A percentile compares a stretch with the other conserved stretches of the same genome.
Evolutionary conservation across 345 rosid species (phyloP).

Genomic region (Sisymbrium irio): DNA sequence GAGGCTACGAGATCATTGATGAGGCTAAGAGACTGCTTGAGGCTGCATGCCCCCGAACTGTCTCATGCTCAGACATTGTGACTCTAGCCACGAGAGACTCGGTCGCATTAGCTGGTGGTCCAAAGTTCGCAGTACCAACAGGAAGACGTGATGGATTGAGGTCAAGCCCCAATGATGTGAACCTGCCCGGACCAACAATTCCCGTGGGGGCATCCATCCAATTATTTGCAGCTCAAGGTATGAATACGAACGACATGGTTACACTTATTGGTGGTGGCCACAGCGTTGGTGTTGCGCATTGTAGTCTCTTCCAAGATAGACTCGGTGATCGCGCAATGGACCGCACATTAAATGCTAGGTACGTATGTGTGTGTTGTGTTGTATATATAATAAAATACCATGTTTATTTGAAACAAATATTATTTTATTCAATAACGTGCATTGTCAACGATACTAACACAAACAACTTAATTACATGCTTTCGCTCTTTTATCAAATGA

Average conservation of each 20-base stretch:
- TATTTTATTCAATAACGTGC: neutral
- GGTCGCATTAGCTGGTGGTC: slow-evolving; percentile 55
- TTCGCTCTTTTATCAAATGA: neutral
- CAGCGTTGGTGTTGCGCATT: slow-evolving; percentile 68
- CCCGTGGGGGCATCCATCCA: slow-evolving; percentile 41
- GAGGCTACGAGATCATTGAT: slow-evolving; percentile 37
- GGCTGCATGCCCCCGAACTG: slow-evolving; percentile 27
- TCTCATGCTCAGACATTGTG: slow-evolving; percentile 41
- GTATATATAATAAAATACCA: neutral
- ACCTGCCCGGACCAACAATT: slow-evolving; percentile 61
- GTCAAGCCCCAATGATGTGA: slow-evolving; percentile 44
- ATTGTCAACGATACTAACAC: neutral
- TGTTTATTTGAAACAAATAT: neutral
- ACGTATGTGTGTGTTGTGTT: neutral
- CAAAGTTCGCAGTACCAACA: slow-evolving; percentile 45
- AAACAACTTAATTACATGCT: neutral
- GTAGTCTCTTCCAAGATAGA: slow-evolving; percentile 56
- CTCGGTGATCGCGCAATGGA: slow-evolving; percentile 60
- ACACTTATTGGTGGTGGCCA: slow-evolving; percentile 69
- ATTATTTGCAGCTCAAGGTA: slow-evolving; percentile 42
- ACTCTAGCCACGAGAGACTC: slow-evolving; percentile 64
- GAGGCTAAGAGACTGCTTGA: slow-evolving; percentile 36
- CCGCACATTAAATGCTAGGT: slow-evolving; percentile 34
- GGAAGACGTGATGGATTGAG: slow-evolving; percentile 64
- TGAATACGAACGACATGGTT: slow-evolving; percentile 56